phyloP scores from a whole-genome alignment of 129 eudicot species.

The Tagetes erecta region DNA sequence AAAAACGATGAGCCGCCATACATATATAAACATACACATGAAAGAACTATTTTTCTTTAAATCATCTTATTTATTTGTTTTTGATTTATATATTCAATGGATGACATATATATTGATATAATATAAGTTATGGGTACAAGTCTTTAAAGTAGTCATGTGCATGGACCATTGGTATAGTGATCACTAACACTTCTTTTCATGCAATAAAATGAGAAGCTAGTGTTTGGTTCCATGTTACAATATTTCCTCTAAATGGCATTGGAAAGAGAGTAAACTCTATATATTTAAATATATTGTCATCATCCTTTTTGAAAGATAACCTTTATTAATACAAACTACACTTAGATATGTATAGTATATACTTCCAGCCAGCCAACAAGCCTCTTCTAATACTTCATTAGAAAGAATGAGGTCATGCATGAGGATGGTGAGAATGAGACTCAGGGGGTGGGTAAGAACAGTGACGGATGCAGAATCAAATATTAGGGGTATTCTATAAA shows the following conservation, averaged over 20 bases:
- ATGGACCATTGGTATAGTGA: conserved; percentile 31
- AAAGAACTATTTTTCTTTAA: neutral
- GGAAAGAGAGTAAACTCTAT: conserved; percentile 34
- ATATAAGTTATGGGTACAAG: conserved; percentile 35
- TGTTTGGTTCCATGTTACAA: conserved; percentile 38
- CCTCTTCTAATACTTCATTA: conserved; percentile 25
- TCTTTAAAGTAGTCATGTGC: conserved; percentile 42
- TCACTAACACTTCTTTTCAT: conserved; percentile 46
- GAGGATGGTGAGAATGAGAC: neutral
- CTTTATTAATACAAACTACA: conserved; percentile 24
- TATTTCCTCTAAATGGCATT: conserved; percentile 30
- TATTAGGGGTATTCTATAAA: too few species aligned
- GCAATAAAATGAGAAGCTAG: conserved; percentile 39
- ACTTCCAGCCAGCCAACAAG: conserved; percentile 4
- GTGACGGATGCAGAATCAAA: too few species aligned
- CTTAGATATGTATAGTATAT: conserved; percentile 22
- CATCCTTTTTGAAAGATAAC: conserved; percentile 29
- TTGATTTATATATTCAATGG: neutral
- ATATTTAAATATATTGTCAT: conserved; percentile 4
- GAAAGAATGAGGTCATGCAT: neutral
- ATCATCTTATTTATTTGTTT: neutral
- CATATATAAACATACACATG: neutral
- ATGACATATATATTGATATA: conserved; percentile 1
- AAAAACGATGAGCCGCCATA: too few species aligned
- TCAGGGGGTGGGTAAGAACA: neutral